Conservation (phyloP, 2,329 filamentous ascomycete species). For the Aschersonia sp. region DNA sequence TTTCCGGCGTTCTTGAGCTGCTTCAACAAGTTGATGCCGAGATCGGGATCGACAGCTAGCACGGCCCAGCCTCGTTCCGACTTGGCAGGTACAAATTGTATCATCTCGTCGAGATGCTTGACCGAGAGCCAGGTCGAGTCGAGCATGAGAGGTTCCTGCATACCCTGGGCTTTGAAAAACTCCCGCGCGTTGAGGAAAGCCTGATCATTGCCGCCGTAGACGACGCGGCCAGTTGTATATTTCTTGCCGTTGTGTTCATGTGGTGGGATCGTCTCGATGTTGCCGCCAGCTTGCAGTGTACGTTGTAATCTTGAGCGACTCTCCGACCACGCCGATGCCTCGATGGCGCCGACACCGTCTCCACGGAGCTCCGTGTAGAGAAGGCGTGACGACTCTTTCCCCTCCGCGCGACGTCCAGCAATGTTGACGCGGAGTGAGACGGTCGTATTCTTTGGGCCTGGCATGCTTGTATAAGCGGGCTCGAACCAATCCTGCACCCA, state of each 20-base stretch:
- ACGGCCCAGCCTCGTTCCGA: slow-evolving; percentile 11
- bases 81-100: slow-evolving; percentile 13
- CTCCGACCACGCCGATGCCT: slow-evolving; percentile 6
- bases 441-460: slow-evolving; percentile 15
- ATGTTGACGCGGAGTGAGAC: slow-evolving; percentile 18
- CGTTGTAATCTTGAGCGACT: background rate
- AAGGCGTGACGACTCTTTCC: slow-evolving; percentile 12
- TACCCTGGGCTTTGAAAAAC: slow-evolving; percentile 17
- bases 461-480: slow-evolving; percentile 21
- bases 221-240: slow-evolving; percentile 10
- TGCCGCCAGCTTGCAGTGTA: slow-evolving; percentile 11
- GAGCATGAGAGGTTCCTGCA: slow-evolving; percentile 18
- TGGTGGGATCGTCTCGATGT: slow-evolving; percentile 23
- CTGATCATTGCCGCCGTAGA: slow-evolving; percentile 6
- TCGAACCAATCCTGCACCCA: slow-evolving; percentile 21
- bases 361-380: slow-evolving; percentile 14
- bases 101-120: slow-evolving; percentile 12
- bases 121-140: slow-evolving; percentile 12
- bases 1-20: slow-evolving; percentile 8
- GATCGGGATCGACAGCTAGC: slow-evolving; percentile 7
- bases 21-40: slow-evolving; percentile 10
- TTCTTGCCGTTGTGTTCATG: background rate
- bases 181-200: background rate
- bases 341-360: slow-evolving; percentile 13
- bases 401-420: slow-evolving; percentile 2